Evolutionary conservation across 257 asterid genomes (phyloP), one percentile per base, ranked within the genome.

Genomic region (Schizonepeta tenuifolia): DNA sequence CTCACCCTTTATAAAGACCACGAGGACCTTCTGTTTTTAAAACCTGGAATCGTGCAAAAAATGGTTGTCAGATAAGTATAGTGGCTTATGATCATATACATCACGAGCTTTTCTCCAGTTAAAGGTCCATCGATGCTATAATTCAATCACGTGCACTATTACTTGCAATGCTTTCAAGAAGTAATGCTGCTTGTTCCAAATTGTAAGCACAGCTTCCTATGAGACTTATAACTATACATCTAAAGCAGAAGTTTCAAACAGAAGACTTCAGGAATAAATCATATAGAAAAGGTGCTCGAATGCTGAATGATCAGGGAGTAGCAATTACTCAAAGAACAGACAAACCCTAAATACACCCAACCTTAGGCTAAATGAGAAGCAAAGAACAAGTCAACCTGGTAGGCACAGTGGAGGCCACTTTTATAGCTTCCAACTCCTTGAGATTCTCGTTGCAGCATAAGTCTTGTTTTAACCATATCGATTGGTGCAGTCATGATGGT

Each of bases 1-100:
- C 18, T 87, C 82, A 95, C 99, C 99, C 99, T 88, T 95, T 95
- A 85, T 88, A 95, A 74, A 95, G 96, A 65, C 99, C 99, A 13
- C 82, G 85, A 43, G 91, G 92, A 67, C 99, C 98, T 87, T 95
- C 99, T 22, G 87, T 86, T 50, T 65, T 83, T 76, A 95, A 84
- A 64, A 95, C 97, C 99, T 95, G 93, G 67, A 82, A 83, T 65
- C 66, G 47, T 28, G 70, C 31, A 36, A 13, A 13, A 41, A 31
- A 47, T 15, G 69, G 68, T 21, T 49, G 50, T 80, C 74, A 71
- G 56, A 36, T 8, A 40, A 21, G 67, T 58, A 74, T 15, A 40
- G 41, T 7, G 60, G 70, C 43, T 57, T 17, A 54, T 51, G 31
- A 62, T 67, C 55, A 14, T 71, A 40, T 35, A 9, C 20, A 65